Conservation (phyloP, 225 moss, liverwort and hornwort genomes). For the Ulota crispa region DNA sequence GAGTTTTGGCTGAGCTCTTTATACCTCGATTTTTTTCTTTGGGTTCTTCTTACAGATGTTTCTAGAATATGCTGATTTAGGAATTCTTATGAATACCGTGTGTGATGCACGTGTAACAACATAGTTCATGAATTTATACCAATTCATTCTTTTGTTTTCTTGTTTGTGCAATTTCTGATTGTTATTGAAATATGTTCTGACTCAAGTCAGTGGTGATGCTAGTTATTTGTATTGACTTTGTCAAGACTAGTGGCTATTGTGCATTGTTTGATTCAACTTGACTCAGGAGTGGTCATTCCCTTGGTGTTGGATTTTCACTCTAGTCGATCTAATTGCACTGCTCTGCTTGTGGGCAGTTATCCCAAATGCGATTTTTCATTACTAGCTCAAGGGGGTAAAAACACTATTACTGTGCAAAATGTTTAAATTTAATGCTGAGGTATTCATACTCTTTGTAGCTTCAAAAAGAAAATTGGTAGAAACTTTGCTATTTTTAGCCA, state of each 20-base stretch:
- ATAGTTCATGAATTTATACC: conserved; percentile 28
- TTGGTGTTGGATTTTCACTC: not conserved
- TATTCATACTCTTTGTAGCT: too few species aligned
- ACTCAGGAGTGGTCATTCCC: not conserved
- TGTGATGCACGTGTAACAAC: conserved; percentile 30
- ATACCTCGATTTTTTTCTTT: not conserved
- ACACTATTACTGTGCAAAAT: too few species aligned
- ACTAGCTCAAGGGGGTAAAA: too few species aligned
- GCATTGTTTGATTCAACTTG: not conserved
- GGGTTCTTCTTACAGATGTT: conserved; percentile 2
- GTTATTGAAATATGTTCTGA: not conserved
- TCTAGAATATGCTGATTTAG: not conserved
- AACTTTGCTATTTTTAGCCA: too few species aligned
- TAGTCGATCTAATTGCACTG: not conserved
- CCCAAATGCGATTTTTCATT: too few species aligned
- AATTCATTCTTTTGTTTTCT: not conserved
- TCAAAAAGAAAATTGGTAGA: too few species aligned
- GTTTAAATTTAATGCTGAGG: too few species aligned
- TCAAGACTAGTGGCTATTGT: not conserved
- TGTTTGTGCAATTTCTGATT: not conserved
- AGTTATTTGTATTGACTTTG: not conserved
- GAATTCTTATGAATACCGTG: conserved; percentile 7
- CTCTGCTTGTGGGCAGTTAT: too few species aligned
- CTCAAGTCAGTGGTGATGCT: not conserved
- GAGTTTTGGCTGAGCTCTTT: not conserved